Percentiles rank a stretch among this genome's conserved stretches.
Conservation (phyloP, 169 alveolate species). For the Cryptosporidium viatorum region DNA sequence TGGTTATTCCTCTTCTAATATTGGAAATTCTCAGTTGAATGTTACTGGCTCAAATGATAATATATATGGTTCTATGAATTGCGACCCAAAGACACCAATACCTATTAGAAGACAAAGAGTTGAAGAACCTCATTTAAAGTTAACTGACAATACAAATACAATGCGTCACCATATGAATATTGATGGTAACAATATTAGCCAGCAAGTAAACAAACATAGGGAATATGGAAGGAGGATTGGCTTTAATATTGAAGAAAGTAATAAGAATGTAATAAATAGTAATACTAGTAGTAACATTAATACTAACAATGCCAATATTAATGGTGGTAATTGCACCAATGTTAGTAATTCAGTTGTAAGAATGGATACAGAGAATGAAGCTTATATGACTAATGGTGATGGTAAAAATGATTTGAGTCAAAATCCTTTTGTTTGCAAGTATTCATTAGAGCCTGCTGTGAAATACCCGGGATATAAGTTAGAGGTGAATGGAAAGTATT, state of each 20-base stretch:
- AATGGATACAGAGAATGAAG: background rate
- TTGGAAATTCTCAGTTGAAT: slow-evolving; percentile 2
- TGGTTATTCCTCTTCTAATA: background rate
- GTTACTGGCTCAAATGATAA: slow-evolving; percentile 12
- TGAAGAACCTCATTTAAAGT: slow-evolving; percentile 13
- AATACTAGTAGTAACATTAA: background rate
- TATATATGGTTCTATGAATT: slow-evolving; percentile 5
- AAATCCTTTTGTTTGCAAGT: slow-evolving; percentile 57
- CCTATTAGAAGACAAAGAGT: slow-evolving; percentile 63
- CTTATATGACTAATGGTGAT: background rate
- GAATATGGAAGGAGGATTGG: slow-evolving; percentile 53
- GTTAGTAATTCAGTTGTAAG: background rate
- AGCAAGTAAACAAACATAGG: slow-evolving; percentile 13
- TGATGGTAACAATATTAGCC: background rate
- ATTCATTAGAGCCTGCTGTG: slow-evolving; percentile 73
- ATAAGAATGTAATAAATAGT: background rate
- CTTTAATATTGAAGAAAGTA: slow-evolving; percentile 34
- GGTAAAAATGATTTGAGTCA: background rate
- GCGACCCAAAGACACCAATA: slow-evolving; percentile 69
- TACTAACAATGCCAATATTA: background rate
- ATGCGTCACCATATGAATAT: background rate
- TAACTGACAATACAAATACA: background rate
- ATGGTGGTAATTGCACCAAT: background rate
- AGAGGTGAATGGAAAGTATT: slow-evolving; percentile 63
- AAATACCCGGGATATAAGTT: slow-evolving; percentile 73